phyloP scores from a whole-genome alignment of 768 basidiomycete species.

The Tremella yokohamensis region DNA sequence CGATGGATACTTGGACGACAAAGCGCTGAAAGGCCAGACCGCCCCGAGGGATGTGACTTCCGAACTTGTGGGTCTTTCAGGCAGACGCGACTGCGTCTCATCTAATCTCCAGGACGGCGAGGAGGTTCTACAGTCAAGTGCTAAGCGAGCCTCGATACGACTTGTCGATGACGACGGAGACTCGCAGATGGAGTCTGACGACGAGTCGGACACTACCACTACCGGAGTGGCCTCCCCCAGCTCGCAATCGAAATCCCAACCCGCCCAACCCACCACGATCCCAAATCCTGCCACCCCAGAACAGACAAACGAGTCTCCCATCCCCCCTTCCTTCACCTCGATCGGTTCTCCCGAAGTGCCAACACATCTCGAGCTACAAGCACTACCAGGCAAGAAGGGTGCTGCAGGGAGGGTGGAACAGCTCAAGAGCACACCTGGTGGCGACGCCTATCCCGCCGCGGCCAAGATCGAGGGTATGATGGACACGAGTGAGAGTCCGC shows the following conservation, averaged over 20 bases:
- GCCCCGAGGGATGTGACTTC: slow-evolving; percentile 32
- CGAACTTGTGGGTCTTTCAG: slow-evolving; percentile 21
- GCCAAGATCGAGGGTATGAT: slow-evolving; percentile 47
- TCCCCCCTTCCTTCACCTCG: slow-evolving; percentile 36
- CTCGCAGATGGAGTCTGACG: slow-evolving; percentile 42
- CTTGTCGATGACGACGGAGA: slow-evolving; percentile 43
- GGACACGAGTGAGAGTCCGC: slow-evolving; percentile 44
- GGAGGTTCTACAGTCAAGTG: neutral
- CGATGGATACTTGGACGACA: slow-evolving; percentile 40
- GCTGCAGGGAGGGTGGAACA: slow-evolving; percentile 16
- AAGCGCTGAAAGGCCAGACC: slow-evolving; percentile 24
- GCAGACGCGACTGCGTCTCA: neutral
- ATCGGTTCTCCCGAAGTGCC: slow-evolving; percentile 41
- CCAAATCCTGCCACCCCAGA: neutral
- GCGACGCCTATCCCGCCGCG: slow-evolving; percentile 34
- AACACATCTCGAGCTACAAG: slow-evolving; percentile 30
- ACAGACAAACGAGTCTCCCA: slow-evolving; percentile 14
- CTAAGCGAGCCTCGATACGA: neutral
- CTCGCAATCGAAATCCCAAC: neutral
- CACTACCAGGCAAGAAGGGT: slow-evolving; percentile 4
- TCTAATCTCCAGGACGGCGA: neutral
- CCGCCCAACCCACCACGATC: slow-evolving; percentile 2
- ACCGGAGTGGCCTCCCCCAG: slow-evolving; percentile 7
- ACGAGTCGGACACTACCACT: slow-evolving; percentile 37
- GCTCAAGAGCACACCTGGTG: slow-evolving; percentile 34